These are phyloP conservation scores for Malassezia brasiliensis DNA, from an alignment of 1,284 basidiomycete genomes.

Conservation along the genomic window DNA sequence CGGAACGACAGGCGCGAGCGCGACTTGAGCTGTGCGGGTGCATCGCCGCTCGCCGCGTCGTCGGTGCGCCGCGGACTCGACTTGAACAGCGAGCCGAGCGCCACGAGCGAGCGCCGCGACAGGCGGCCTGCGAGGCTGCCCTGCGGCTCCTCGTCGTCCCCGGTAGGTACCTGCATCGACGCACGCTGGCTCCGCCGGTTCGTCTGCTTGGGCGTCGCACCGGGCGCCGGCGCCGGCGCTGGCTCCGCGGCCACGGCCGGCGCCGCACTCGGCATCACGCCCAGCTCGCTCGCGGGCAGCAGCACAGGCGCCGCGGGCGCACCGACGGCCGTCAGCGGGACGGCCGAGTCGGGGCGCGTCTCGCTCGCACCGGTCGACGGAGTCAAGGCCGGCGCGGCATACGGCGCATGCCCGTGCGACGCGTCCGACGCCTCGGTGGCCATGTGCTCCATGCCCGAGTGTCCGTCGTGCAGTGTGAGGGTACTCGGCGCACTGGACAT, in stretches of 20 bases:
- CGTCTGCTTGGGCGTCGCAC: not conserved
- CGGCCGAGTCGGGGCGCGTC: too few species aligned
- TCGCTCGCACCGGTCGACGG: too few species aligned
- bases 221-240: not conserved
- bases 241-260: not conserved
- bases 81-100: constrained; percentile 13
- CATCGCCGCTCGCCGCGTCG: not conserved
- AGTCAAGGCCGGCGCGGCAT: not conserved
- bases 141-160: constrained; percentile 5
- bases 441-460: not conserved
- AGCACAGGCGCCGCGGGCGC: not conserved
- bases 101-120: constrained; percentile 15
- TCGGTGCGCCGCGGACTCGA: constrained; percentile 10
- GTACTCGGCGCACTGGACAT: not conserved
- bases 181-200: not conserved
- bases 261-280: not conserved
- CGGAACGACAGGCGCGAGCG: constrained; percentile 10
- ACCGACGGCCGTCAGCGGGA: too few species aligned
- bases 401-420: not conserved
- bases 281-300: not conserved
- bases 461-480: not conserved
- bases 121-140: constrained; percentile 13
- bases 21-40: not conserved
- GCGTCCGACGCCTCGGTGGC: not conserved
- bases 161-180: not conserved